phyloP scores from a whole-genome alignment of 352 stramenopile genomes.

The Globisporangium nagaii region DNA sequence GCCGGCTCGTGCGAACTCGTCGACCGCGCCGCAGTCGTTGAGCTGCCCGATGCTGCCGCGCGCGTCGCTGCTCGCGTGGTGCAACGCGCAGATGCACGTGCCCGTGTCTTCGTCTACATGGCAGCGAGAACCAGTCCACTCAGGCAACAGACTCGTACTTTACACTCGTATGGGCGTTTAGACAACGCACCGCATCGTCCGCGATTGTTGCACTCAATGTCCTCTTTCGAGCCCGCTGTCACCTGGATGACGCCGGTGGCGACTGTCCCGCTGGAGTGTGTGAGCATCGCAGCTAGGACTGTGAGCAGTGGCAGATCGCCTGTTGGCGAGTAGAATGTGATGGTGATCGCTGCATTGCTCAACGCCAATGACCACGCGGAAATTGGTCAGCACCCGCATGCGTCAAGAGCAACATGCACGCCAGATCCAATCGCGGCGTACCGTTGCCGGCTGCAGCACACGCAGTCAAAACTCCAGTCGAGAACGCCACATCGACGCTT shows the following conservation, averaged over 20 bases:
- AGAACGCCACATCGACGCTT: constrained; percentile 38
- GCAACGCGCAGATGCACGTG: constrained; percentile 48
- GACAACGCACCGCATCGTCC: constrained; percentile 55
- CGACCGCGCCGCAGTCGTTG: constrained; percentile 59
- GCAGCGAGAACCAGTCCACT: not conserved
- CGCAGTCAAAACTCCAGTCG: constrained; percentile 18
- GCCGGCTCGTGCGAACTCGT: constrained; percentile 66
- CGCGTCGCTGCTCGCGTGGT: constrained; percentile 57
- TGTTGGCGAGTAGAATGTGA: constrained; percentile 65
- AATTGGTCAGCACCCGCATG: not conserved
- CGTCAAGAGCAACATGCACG: not conserved
- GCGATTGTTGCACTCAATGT: constrained; percentile 73
- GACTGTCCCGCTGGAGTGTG: constrained; percentile 27
- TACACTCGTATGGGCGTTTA: too few relatives aligned
- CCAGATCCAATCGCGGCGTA: constrained; percentile 7
- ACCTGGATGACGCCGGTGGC: constrained; percentile 18
- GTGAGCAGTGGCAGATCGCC: constrained; percentile 50
- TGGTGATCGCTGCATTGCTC: constrained; percentile 20
- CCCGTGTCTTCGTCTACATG: constrained; percentile 53
- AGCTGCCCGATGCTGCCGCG: constrained; percentile 35
- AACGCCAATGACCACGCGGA: not conserved
- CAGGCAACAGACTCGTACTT: not conserved
- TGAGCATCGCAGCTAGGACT: constrained; percentile 27
- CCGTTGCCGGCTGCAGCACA: constrained; percentile 40
- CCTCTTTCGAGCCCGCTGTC: constrained; percentile 51